Evolutionary conservation across 345 rosid species (phyloP).

Genomic region (Citrus sp.): DNA sequence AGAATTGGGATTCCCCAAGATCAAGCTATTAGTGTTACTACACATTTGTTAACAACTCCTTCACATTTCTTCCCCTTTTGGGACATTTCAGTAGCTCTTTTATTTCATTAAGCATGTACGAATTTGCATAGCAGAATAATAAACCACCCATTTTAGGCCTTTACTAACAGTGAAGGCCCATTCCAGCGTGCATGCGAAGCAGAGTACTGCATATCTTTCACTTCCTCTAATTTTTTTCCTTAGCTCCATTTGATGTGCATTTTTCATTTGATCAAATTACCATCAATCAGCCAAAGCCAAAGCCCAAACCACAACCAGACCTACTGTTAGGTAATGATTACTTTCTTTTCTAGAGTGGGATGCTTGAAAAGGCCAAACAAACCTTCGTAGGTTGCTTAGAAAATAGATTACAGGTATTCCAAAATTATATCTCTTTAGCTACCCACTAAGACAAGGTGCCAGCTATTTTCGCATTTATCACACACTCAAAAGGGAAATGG

Average conservation of each 20-base stretch:
- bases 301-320: not conserved
- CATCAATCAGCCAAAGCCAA: no score
- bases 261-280: not conserved
- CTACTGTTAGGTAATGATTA: not conserved
- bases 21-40: conserved; percentile 29
- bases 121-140: not conserved
- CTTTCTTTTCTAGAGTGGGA: not conserved
- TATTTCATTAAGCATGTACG: not conserved
- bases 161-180: not conserved
- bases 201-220: not conserved
- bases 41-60: not conserved
- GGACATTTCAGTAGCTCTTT: not conserved
- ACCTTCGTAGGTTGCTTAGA: conserved; percentile 3
- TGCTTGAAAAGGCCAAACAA: conserved; percentile 10
- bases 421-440: not conserved
- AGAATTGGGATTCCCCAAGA: conserved; percentile 56
- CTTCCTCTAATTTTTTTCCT: not conserved
- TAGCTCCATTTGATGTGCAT: no score
- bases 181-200: not conserved
- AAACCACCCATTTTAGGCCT: not conserved
- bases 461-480: not conserved
- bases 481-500: not conserved
- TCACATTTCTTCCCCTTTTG: not conserved
- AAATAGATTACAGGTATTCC: not conserved
- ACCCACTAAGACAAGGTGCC: not conserved